Evolutionary conservation across 805 yeast species (phyloP), one percentile per base, ranked within the genome.

Genomic region (Isabelozyma rhagii): DNA sequence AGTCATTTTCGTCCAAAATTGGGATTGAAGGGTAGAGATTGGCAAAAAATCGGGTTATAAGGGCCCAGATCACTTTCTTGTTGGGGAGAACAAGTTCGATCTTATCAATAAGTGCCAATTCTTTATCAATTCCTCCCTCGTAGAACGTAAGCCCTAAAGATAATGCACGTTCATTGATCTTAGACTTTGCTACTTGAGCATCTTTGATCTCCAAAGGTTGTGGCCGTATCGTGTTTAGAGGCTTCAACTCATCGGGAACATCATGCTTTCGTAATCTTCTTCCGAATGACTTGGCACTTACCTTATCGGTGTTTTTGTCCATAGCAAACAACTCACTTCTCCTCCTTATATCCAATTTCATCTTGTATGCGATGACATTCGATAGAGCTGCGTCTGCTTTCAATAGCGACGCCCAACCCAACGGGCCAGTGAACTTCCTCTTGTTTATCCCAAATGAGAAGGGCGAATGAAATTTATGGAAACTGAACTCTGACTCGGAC

Each of bases 11-110:
- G 51, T 76, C 79, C 11, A 79, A 43, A 46, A 60, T 71, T 1
- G 83, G 82, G 52, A 68, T 62, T 51, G 70, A 74, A 0, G 80
- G 75, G 54, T 77, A 75, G 5, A 77, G 58, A 50, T 63, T 64
- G 27, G 62, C 59, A 60, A 74, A 78, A 55, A 71, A 79, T 8
- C 80, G 53, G 25, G 66, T 67, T 25, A 78, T 51, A 27, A 75
- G 64, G 21, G 69, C 49, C 74, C 75, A 75, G 8, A 72, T 57
- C 3, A 71, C 60, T 17, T 56, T 61, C 46, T 61, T 64, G 3
- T 58, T 51, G 1, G 83, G 83, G 6, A 75, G 56, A 0, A 67
- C 59, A 3, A 62, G 55, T 49, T 69, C 56, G 7, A 79, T 70
- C 45, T 62, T 56, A 9, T 56, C 53, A 31, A 67, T 63, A 10